These are phyloP conservation scores for Xylaria hypoxylon DNA, from an alignment of 2,329 filamentous ascomycete genomes.

Conservation along the genomic window DNA sequence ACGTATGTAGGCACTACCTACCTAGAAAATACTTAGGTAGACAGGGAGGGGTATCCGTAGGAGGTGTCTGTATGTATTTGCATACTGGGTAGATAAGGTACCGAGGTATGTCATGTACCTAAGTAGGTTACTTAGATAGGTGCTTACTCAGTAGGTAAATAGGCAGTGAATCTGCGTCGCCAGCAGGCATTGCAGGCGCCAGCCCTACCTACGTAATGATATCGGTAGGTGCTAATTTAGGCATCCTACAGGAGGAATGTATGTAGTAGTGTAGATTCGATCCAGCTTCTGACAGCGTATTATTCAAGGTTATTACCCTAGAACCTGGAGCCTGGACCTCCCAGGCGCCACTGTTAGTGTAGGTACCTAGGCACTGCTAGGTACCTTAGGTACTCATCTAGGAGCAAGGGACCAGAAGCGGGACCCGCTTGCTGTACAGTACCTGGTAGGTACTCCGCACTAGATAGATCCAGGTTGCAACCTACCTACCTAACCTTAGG, in stretches of 20 bases:
- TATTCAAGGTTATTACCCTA: too few relatives aligned
- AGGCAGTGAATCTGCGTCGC: slow-evolving; percentile 13
- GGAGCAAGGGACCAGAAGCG: slow-evolving; percentile 7
- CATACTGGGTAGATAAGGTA: slow-evolving; percentile 12
- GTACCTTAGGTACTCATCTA: background rate
- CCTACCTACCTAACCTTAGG: slow-evolving; percentile 5
- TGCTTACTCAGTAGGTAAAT: background rate
- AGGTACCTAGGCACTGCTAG: too few relatives aligned
- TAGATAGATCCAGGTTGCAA: background rate
- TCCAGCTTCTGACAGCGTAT: slow-evolving; percentile 22
- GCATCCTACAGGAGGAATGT: slow-evolving; percentile 10
- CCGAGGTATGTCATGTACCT: too few relatives aligned
- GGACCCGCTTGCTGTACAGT: slow-evolving; percentile 13
- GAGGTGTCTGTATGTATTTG: slow-evolving; percentile 2
- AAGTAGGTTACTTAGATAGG: too few relatives aligned
- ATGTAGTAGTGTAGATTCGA: slow-evolving; percentile 24
- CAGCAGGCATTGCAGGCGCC: slow-evolving; percentile 28
- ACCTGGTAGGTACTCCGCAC: slow-evolving; percentile 18
- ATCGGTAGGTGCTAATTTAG: slow-evolving; percentile 13
- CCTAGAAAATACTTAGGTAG: too few relatives aligned
- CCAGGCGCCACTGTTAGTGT: too few relatives aligned
- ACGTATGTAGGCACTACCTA: background rate
- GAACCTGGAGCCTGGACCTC: slow-evolving; percentile 13
- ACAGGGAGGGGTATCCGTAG: too few relatives aligned
- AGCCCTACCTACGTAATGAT: slow-evolving; percentile 34